Base-by-base conservation (phyloP, 305 asterid genomes). In the Euphrasia arctica region DNA sequence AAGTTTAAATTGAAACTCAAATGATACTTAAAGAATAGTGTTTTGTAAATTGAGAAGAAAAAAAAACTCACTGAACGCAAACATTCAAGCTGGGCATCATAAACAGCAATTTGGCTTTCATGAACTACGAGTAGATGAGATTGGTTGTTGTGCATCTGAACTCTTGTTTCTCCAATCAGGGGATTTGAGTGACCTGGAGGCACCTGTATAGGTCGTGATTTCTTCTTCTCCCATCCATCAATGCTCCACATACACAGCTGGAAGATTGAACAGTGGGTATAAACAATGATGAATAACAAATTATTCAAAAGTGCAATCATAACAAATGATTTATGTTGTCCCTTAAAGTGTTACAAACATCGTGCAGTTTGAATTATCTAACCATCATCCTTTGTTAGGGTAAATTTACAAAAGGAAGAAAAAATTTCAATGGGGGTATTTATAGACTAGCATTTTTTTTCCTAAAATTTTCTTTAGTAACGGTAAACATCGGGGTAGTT, bases 191-290 rank as follows among this genome's bases (percentile, higher is more conserved):
- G 88, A 60, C 95, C 90, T 54, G 93, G 86, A 10, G 97, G 96
- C 31, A 86, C 78, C 74, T 92, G 98, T 54, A 92, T 77, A 29
- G 85, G 70, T 65, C 94, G 81, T 65, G 94, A 78, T 79, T 87
- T 92, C 83, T 85, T 87, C 91, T 87, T 92, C 79, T 92, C 98
- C 98, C 98, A 92, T 59, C 94, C 96, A 74, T 92, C 98, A 72
- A 87, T 82, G 75, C 75, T 88, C 98, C 98, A 92, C 49, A 85
- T 62, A 75, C 87, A 89, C 58, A 92, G 78, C 98, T 92, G 92
- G 63, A 18, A 63, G 15, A 75, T 71, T 59, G 55, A 32, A 47
- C 68, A 39, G 51, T 47, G 18, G 54, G 18, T 12, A 48, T 48
- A n/a, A 48, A 48, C 22, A 48, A n/a, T 48, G 15, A 48, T 48